Percentiles rank a stretch among this genome's conserved stretches.
phyloP scores from a whole-genome alignment of 2,329 filamentous ascomycete species.

The Botrytis tulipae region DNA sequence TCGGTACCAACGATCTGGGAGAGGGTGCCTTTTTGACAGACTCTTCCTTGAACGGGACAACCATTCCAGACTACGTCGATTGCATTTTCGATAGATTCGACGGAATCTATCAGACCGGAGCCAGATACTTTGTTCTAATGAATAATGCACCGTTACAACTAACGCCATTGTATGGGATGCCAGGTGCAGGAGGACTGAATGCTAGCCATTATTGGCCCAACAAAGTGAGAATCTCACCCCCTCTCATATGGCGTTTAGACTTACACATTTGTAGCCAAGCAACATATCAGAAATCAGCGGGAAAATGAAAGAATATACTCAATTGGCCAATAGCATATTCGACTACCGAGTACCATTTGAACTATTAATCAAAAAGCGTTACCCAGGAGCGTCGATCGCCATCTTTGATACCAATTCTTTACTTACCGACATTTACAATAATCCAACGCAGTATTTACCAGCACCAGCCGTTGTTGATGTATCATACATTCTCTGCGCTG shows the following conservation, averaged over 20 bases:
- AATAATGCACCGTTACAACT: conserved; percentile 66
- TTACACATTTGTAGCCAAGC: conserved; percentile 45
- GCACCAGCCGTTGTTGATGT: conserved; percentile 61
- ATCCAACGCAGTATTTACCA: conserved; percentile 61
- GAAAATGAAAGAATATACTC: conserved; percentile 52
- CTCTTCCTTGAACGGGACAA: conserved; percentile 55
- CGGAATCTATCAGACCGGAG: conserved; percentile 62
- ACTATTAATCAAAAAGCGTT: conserved; percentile 45
- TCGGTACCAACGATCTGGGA: conserved; percentile 78
- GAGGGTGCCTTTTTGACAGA: conserved; percentile 64
- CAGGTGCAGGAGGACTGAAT: conserved; percentile 44
- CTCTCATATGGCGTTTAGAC: neutral
- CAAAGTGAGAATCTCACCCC: conserved; percentile 29
- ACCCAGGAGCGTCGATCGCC: conserved; percentile 59
- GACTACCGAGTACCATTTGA: conserved; percentile 51
- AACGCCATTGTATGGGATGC: conserved; percentile 62
- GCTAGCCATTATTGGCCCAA: conserved; percentile 47
- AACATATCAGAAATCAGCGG: conserved; percentile 48
- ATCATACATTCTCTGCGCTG: conserved; percentile 54
- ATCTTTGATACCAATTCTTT: conserved; percentile 66
- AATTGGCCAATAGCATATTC: conserved; percentile 49
- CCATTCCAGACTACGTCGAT: conserved; percentile 62
- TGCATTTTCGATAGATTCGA: conserved; percentile 67
- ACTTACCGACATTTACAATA: conserved; percentile 61
- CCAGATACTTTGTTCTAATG: conserved; percentile 68